phyloP scores from a whole-genome alignment of 805 yeast genomes.

The Scheffersomyces ergatensis region DNA sequence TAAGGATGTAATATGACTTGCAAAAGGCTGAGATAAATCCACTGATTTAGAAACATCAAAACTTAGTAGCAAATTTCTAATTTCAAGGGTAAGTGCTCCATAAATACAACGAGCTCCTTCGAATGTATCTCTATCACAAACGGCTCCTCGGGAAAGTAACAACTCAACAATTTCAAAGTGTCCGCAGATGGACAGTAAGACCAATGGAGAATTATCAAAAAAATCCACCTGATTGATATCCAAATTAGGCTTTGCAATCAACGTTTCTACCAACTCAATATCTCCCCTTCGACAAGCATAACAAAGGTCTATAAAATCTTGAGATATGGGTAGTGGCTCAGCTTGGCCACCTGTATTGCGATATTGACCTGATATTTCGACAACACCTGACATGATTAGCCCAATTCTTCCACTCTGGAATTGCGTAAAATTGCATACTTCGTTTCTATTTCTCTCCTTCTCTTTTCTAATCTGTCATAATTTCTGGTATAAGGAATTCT shows the following conservation, averaged over 20 bases:
- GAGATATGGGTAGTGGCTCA: too few relatives aligned
- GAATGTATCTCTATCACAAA: slow-evolving; percentile 77
- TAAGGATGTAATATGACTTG: slow-evolving; percentile 61
- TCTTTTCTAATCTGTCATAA: too few relatives aligned
- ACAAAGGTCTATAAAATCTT: slow-evolving; percentile 50
- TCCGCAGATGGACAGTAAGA: slow-evolving; percentile 73
- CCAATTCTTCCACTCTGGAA: too few relatives aligned
- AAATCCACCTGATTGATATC: slow-evolving; percentile 56
- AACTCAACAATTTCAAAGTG: slow-evolving; percentile 62
- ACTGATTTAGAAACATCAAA: slow-evolving; percentile 69
- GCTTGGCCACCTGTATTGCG: too few relatives aligned
- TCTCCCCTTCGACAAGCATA: slow-evolving; percentile 72
- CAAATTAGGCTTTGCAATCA: slow-evolving; percentile 42
- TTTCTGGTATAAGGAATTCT: too few relatives aligned
- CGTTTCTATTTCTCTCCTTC: too few relatives aligned
- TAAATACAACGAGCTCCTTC: slow-evolving; percentile 76
- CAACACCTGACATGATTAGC: too few relatives aligned
- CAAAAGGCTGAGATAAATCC: slow-evolving; percentile 69
- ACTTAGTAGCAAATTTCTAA: slow-evolving; percentile 54
- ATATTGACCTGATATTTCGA: too few relatives aligned
- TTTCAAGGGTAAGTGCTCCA: slow-evolving; percentile 71
- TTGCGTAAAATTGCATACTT: too few relatives aligned
- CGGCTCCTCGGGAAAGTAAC: slow-evolving; percentile 63
- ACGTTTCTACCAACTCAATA: slow-evolving; percentile 56
- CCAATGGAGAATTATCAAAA: slow-evolving; percentile 75